Evolutionary conservation across 768 basidiomycete genomes (phyloP).

Genomic region (Mrakia gelida): DNA sequence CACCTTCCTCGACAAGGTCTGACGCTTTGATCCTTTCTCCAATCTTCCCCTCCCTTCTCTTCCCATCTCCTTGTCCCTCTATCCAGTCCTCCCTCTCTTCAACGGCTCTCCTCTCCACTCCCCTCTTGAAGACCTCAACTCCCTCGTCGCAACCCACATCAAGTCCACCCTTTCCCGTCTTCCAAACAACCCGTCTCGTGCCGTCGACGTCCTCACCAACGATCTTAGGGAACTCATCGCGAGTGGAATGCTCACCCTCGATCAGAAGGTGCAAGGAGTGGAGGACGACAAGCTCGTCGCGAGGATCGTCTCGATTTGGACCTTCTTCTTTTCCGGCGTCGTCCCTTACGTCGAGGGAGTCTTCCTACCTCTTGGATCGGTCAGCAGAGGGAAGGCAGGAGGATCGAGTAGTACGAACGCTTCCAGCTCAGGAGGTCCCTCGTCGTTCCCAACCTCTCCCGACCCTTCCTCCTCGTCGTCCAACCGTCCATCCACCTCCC

Average conservation of each 20-base stretch:
- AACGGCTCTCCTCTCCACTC: conserved; percentile 80
- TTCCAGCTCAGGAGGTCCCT: neutral
- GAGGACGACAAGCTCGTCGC: conserved; percentile 74
- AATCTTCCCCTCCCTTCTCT: no score
- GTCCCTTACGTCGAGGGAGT: conserved; percentile 57
- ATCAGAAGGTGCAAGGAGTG: conserved; percentile 68
- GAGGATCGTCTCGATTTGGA: conserved; percentile 82
- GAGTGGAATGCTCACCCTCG: conserved; percentile 86
- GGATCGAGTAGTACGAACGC: neutral
- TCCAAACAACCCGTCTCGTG: conserved; percentile 54
- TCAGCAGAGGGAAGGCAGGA: neutral
- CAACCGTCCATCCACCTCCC: neutral
- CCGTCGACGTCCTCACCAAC: conserved; percentile 65
- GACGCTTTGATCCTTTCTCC: neutral
- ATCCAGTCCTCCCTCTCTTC: conserved; percentile 72
- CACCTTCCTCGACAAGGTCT: no score
- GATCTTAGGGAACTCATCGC: conserved; percentile 79
- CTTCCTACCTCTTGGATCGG: conserved; percentile 37
- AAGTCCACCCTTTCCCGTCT: conserved; percentile 63
- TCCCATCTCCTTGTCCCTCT: no score
- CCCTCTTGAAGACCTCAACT: conserved; percentile 86
- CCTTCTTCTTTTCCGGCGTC: conserved; percentile 87
- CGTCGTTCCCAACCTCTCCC: neutral
- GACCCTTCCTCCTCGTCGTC: neutral
- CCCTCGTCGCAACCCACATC: conserved; percentile 73